Base-by-base conservation (phyloP, 805 yeast genomes). In the Priceomyces haplophilus region DNA sequence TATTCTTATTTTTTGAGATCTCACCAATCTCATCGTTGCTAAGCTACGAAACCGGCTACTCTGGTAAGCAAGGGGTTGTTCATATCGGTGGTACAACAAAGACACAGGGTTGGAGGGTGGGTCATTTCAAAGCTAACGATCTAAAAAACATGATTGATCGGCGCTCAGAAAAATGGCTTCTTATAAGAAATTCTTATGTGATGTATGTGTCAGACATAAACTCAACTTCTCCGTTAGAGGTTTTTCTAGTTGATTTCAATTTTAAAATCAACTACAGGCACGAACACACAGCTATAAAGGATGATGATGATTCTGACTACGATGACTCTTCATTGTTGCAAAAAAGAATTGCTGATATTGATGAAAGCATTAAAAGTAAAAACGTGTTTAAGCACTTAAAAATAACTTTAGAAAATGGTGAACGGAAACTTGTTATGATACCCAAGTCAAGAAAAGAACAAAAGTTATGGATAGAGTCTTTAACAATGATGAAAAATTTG, bases 41-140 rank as follows among this genome's bases (percentile, higher is more conserved):
- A 32, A 83, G 91, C 38, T 82, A 87, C 49, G 99, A 93, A 60
- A 77, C 80, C 21, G 85, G 87, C 0, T 85, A 74, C 55, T 80
- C 80, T 43, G 96, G 98, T 1, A 93, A 89, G 54, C 97, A 93
- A 62, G 99, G 99, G 1, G 78, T 80, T 39, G 62, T 91, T 44
- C 78, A 85, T 42, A 79, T 90, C 37, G 80, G 89, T 16, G 83
- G 96, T 1, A 80, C 88, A 0, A 91, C 98, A 0, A 80, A 80
- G 48, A 75, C 89, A 0, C 95, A 88, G 59, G 98, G 99, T 2
- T 93, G 99, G 98, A 74, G 95, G 52, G 97, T 91, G 4, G 86
- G 93, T 3, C 97, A 91, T 58, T 79, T 88, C 62, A 80, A 78
- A 47, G 80, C 87, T 6, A 78, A 80, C 47, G 97, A 88, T 54